These are phyloP conservation scores for Alectoria sarmentosa DNA, from an alignment of 495 filamentous ascomycete species.

Conservation along the genomic window DNA sequence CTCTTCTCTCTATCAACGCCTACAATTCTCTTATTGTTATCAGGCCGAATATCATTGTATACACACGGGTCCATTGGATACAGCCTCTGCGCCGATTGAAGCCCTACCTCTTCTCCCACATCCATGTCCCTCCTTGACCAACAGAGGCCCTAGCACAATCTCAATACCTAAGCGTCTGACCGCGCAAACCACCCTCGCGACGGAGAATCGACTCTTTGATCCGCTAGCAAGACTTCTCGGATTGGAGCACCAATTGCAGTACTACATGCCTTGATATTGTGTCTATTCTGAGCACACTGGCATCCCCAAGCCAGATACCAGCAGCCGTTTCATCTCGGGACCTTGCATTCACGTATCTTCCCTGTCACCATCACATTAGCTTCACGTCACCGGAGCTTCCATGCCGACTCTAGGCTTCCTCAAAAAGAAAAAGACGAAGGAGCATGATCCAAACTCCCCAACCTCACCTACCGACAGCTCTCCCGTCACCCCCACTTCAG, in stretches of 20 bases:
- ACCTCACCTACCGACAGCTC: slow-evolving; percentile 51
- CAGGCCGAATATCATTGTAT: background rate
- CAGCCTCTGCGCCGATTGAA: background rate
- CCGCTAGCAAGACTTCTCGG: slow-evolving; percentile 11
- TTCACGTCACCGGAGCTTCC: slow-evolving; percentile 16
- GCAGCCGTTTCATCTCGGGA: slow-evolving; percentile 15
- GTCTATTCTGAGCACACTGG: slow-evolving; percentile 16
- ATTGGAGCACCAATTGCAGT: slow-evolving; percentile 18
- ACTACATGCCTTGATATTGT: slow-evolving; percentile 16
- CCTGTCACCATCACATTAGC: slow-evolving; percentile 10
- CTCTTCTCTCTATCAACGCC: slow-evolving; percentile 10
- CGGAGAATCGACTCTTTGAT: slow-evolving; percentile 14
- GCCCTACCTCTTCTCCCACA: background rate
- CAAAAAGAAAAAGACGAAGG: slow-evolving; percentile 97
- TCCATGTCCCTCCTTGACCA: slow-evolving; percentile 16
- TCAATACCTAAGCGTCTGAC: slow-evolving; percentile 17
- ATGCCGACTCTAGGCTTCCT: slow-evolving; percentile 56
- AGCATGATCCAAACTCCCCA: slow-evolving; percentile 53
- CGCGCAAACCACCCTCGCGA: slow-evolving; percentile 4
- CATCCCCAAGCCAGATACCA: slow-evolving; percentile 6
- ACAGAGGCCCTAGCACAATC: slow-evolving; percentile 19
- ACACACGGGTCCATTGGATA: background rate
- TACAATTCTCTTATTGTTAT: slow-evolving; percentile 1
- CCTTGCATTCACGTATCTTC: slow-evolving; percentile 13
- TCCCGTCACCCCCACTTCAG: slow-evolving; percentile 38